These are phyloP conservation scores for Rhodotorula glutinis DNA, from an alignment of 1,284 basidiomycete genomes.

Conservation along the genomic window DNA sequence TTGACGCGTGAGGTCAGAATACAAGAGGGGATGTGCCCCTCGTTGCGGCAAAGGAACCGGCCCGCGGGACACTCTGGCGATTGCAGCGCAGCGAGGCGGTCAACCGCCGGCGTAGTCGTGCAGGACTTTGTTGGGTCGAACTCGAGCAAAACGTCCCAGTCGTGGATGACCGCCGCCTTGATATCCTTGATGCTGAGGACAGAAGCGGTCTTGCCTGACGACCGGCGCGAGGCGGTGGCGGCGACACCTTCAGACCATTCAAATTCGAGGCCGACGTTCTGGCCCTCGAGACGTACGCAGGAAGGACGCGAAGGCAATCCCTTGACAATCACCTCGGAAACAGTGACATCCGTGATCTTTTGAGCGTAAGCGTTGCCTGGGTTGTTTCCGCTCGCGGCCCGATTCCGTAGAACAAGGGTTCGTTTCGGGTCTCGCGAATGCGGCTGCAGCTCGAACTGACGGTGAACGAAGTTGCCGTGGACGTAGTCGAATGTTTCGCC, in stretches of 20 bases:
- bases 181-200: slow-evolving; percentile 39
- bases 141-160: slow-evolving; percentile 40
- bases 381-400: slow-evolving; percentile 54
- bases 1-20: slow-evolving; percentile 83
- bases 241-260: slow-evolving; percentile 42
- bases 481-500: slow-evolving; percentile 79
- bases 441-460: slow-evolving; percentile 61
- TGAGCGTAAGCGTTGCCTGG: slow-evolving; percentile 64
- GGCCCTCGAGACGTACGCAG: slow-evolving; percentile 38
- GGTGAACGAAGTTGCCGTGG: slow-evolving; percentile 77
- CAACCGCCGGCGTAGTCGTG: slow-evolving; percentile 16
- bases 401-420: slow-evolving; percentile 57
- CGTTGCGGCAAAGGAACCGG: slow-evolving; percentile 80
- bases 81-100: slow-evolving; percentile 30
- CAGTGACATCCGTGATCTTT: slow-evolving; percentile 62
- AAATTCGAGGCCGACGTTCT: slow-evolving; percentile 38
- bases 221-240: slow-evolving; percentile 33
- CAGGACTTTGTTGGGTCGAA: slow-evolving; percentile 32
- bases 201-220: slow-evolving; percentile 31
- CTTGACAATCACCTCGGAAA: slow-evolving; percentile 75
- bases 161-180: slow-evolving; percentile 28
- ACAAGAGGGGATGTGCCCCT: slow-evolving; percentile 76
- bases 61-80: slow-evolving; percentile 38
- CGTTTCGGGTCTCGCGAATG: slow-evolving; percentile 39
- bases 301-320: slow-evolving; percentile 65